Conservation (phyloP, 306 rosid genomes). For the Citrullus colocynthis region DNA sequence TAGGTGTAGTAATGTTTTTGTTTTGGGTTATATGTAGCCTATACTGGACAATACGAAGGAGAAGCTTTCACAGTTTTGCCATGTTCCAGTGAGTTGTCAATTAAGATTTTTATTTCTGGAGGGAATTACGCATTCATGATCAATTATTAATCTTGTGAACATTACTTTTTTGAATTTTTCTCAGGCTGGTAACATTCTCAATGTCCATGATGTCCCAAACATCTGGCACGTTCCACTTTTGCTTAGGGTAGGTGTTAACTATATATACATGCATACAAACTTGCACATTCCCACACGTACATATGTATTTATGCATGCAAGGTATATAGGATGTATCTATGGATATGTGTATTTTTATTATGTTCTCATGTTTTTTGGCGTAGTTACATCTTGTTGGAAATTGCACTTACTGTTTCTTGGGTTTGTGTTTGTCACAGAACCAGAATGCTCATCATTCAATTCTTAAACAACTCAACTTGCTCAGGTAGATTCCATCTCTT, state of each 20-base stretch:
- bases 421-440: constrained; percentile 35
- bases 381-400: not conserved
- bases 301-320: not conserved
- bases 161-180: constrained; percentile 9
- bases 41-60: constrained; percentile 70
- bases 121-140: constrained; percentile 8
- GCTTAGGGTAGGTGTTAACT: constrained; percentile 57
- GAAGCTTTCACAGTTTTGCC: constrained; percentile 92
- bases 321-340: not conserved
- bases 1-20: not conserved
- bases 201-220: constrained; percentile 94
- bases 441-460: constrained; percentile 86
- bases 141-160: constrained; percentile 10
- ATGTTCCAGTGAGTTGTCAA: constrained; percentile 77
- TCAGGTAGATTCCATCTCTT: constrained; percentile 28
- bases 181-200: constrained; percentile 79
- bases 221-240: constrained; percentile 96
- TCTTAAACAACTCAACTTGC: constrained; percentile 72
- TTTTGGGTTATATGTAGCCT: constrained; percentile 47
- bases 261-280: not conserved
- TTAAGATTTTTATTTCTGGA: constrained; percentile 19
- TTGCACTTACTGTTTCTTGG: constrained; percentile 16
- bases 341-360: not conserved
- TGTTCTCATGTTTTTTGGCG: not conserved
- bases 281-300: not conserved